phyloP scores from a whole-genome alignment of 169 alveolate species.

The Plasmodium reichenowi region DNA sequence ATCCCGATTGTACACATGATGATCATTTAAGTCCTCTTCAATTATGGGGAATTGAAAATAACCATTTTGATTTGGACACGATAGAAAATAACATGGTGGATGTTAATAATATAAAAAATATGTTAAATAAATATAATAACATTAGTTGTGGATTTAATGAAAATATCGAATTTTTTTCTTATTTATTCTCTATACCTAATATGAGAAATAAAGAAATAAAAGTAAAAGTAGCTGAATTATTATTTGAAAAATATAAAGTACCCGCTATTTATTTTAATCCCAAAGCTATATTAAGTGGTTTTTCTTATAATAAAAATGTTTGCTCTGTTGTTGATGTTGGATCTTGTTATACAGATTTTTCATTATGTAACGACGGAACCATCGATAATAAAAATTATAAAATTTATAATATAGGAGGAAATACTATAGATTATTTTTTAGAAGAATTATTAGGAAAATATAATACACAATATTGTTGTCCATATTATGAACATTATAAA shows the following conservation, averaged over 20 bases:
- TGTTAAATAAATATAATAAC: slow-evolving; percentile 46
- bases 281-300: slow-evolving; percentile 39
- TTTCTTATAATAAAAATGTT: slow-evolving; percentile 45
- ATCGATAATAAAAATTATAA: slow-evolving; percentile 67
- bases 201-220: slow-evolving; percentile 57
- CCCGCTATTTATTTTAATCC: slow-evolving; percentile 55
- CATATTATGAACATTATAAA: slow-evolving; percentile 24
- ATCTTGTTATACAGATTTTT: slow-evolving; percentile 50
- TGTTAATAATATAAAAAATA: slow-evolving; percentile 30
- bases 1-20: neutral
- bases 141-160: slow-evolving; percentile 55
- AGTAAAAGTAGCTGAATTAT: slow-evolving; percentile 29
- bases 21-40: neutral
- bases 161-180: slow-evolving; percentile 35
- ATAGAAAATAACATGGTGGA: slow-evolving; percentile 34
- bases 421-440: slow-evolving; percentile 24
- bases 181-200: slow-evolving; percentile 57
- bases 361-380: slow-evolving; percentile 41
- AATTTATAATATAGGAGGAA: slow-evolving; percentile 57
- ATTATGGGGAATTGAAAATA: slow-evolving; percentile 31
- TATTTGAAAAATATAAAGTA: slow-evolving; percentile 51
- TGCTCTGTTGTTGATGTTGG: slow-evolving; percentile 68
- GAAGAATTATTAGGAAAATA: slow-evolving; percentile 39
- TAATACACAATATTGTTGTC: slow-evolving; percentile 33
- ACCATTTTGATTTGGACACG: slow-evolving; percentile 27